Base-by-base conservation (phyloP, 257 asterid species). In the Ilex asprella region DNA sequence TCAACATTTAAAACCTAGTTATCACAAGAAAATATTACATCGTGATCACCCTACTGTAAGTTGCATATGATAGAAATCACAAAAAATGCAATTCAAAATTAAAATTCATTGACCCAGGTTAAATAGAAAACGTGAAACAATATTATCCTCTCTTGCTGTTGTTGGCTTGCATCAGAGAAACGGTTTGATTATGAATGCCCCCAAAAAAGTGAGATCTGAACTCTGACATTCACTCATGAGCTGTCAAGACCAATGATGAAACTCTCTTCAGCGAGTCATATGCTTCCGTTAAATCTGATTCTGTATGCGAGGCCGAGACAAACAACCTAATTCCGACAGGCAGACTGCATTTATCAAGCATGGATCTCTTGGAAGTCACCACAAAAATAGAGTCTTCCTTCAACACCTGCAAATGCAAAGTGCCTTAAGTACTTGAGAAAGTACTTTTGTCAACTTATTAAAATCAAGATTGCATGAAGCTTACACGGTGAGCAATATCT, bases 301-400 rank as follows among this genome's bases (percentile, higher is more conserved):
- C 86, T 50, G 95, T 73, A 75, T 91, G 98, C 49, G 78, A 94
- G 41, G 98, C 92, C 57, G 95, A 91, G 15, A 81, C 83, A 39
- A 70, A 81, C 66, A 85, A 62, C 67, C 90, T 82, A 43, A 91
- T 79, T 58, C 95, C 97, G n/a, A 69, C 82, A 2, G 95, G 96
- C 65, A 87, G 72, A 47, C 77, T 80, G 86, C 97, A 91, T 74
- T 84, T 91, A 79, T 91, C 97, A 11, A 88, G 72, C 6, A 79
- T 78, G 10, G 97, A 85, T 77, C 95, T 72, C 74, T 75, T 91
- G 30, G 96, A 80, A 57, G 89, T 79, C 15, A 80, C 84, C 47
- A 91, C 79, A 59, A 88, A 83, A 62, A 91, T 65, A 5, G 82
- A 66, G 70, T 88, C 84, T 63, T 82, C 88, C 62, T 88, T 88